A percentile compares a stretch with the other conserved stretches of the same genome.
Evolutionary conservation across 805 yeast genomes (phyloP).

Genomic region (Candida suzukii): DNA sequence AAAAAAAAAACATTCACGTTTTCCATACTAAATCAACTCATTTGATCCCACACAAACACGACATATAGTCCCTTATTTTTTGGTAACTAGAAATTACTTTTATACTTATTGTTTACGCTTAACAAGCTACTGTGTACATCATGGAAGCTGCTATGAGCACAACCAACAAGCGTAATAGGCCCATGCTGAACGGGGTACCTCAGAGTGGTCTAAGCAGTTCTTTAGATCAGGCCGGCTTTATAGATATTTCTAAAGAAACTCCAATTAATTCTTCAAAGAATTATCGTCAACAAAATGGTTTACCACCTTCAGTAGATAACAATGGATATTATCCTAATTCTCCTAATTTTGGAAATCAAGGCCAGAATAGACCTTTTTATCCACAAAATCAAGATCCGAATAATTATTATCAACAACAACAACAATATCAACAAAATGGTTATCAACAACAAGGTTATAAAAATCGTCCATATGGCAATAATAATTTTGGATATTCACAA

Average conservation of each 20-base stretch:
- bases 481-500: constrained; percentile 1
- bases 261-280: constrained; percentile 20
- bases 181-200: constrained; percentile 14
- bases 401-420: constrained; percentile 1
- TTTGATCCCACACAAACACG: too few species aligned
- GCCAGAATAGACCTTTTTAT: constrained; percentile 3
- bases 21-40: too few species aligned
- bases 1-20: too few species aligned
- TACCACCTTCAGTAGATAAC: neutral
- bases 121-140: too few species aligned
- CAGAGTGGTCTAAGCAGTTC: constrained; percentile 27
- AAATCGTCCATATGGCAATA: neutral
- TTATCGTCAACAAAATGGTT: constrained; percentile 1
- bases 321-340: neutral
- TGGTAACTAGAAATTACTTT: too few species aligned
- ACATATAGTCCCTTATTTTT: too few species aligned
- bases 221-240: constrained; percentile 33
- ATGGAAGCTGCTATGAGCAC: constrained; percentile 30
- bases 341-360: too few species aligned
- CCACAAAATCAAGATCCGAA: constrained; percentile 9
- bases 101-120: too few species aligned
- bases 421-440: constrained; percentile 1
- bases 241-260: constrained; percentile 36
- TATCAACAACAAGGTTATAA: constrained; percentile 2
- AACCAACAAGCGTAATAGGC: constrained; percentile 8